phyloP scores from a whole-genome alignment of 306 rosid genomes.

The Cyamopsis tetragonoloba region DNA sequence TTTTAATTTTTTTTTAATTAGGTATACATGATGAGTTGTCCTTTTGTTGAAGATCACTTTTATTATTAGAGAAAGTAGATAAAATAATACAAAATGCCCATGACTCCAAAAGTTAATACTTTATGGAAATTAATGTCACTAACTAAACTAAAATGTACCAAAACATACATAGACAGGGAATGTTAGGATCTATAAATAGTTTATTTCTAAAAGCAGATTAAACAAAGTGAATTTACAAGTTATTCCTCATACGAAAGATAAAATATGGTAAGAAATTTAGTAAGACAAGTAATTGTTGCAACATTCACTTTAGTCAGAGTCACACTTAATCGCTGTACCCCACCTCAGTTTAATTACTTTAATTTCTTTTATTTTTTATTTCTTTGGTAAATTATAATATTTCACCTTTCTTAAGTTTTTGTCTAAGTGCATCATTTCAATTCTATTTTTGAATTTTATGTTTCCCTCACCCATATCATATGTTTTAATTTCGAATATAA shows the following conservation, averaged over 20 bases:
- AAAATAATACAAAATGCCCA: conserved; percentile 29
- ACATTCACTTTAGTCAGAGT: conserved; percentile 12
- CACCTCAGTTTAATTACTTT: conserved; percentile 23
- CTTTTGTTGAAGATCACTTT: conserved; percentile 27
- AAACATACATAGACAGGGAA: conserved; percentile 22
- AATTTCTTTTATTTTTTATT: no score
- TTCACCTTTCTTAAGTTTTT: background rate
- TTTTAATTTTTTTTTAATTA: conserved; percentile 23
- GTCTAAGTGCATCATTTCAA: background rate
- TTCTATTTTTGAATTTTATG: background rate
- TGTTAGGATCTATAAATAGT: conserved; percentile 18
- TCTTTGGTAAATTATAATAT: background rate
- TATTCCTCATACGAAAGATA: background rate
- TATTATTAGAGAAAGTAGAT: conserved; percentile 4
- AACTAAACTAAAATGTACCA: conserved; percentile 15
- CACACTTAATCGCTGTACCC: conserved; percentile 34
- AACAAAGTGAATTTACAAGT: background rate
- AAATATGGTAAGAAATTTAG: conserved; percentile 19
- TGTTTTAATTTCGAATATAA: background rate
- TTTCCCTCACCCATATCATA: background rate
- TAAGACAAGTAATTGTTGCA: conserved; percentile 4
- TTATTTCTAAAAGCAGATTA: conserved; percentile 9
- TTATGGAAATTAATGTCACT: conserved; percentile 16
- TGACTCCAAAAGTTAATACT: conserved; percentile 18
- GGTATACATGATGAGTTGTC: conserved; percentile 44